Percentiles rank a stretch among this genome's conserved stretches.
Evolutionary conservation across 805 yeast species (phyloP).

Genomic region (Cyberlindnera galapagoensis): DNA sequence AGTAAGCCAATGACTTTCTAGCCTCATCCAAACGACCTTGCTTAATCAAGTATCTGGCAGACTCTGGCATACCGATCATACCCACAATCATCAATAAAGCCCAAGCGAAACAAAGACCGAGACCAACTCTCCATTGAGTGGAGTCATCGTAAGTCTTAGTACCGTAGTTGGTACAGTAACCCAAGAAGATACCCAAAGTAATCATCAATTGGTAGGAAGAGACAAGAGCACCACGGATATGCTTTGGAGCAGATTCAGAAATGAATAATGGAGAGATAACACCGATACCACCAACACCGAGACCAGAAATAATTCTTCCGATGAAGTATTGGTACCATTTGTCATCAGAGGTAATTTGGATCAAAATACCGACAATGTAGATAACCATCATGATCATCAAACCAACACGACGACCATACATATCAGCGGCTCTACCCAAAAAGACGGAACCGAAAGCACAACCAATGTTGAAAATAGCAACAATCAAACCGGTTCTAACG

Average conservation of each 20-base stretch:
- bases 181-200: conserved; percentile 68
- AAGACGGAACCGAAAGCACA: conserved; percentile 69
- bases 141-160: conserved; percentile 55
- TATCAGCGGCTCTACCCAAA: conserved; percentile 53
- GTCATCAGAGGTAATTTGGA: conserved; percentile 48
- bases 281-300: conserved; percentile 73
- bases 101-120: conserved; percentile 50
- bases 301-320: conserved; percentile 65
- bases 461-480: conserved; percentile 63
- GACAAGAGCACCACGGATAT: conserved; percentile 64
- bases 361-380: conserved; percentile 60
- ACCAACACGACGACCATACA: conserved; percentile 60
- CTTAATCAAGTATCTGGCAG: conserved; percentile 62
- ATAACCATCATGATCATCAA: conserved; percentile 54
- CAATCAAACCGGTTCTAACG: conserved; percentile 50
- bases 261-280: conserved; percentile 72
- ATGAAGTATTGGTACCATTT: conserved; percentile 68
- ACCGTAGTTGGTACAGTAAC: conserved; percentile 70
- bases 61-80: conserved; percentile 57
- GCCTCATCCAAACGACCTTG: conserved; percentile 54
- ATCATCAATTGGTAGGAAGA: conserved; percentile 65
- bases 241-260: conserved; percentile 65
- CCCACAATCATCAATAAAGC: conserved; percentile 31
- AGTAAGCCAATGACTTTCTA: conserved; percentile 47
- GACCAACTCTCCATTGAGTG: conserved; percentile 70